Evolutionary conservation across 495 filamentous ascomycete species (phyloP), one percentile per base, ranked within the genome.

Genomic region (Aspergillus incahuasiensis): DNA sequence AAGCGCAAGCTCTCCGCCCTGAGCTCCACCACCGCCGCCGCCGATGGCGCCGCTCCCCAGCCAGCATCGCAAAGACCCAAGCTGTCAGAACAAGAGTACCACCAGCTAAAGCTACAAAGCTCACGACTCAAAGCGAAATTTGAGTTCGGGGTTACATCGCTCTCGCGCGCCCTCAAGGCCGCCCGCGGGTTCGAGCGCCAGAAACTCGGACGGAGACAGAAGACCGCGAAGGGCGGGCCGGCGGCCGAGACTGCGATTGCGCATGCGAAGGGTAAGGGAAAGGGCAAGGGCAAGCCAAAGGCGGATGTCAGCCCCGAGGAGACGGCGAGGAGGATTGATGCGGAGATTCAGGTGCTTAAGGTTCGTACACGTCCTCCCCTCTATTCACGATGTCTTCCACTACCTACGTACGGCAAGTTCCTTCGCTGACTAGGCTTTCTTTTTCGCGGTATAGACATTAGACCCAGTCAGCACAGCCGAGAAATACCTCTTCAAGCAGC

Each of bases 121-220:
- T 59, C 63, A 22, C 70, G 74, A 12, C 58, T 88, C 21, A 73
- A 76, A 18, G 72, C 79, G 44, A 79, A 83, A 39, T 75, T 91
- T 57, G 66, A 77, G 11, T 74, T 82, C 50, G 79, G 79, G 57
- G 79, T 82, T 30, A 81, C 79, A 51, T 67, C 81, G 19, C 76
- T 96, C 8, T 77, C 79, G 43, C 79, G 83, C 19, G 87, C 83
- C 0, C 75, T 96, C 35, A 95, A 94, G 68, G 74, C 82, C 1
- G 88, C 87, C 22, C 91, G 90, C 55, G 90, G 88, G 15, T 92
- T 92, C 68, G 92, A 96, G 73, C 78, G 90, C 59, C 92, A 96
- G 71, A 96, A 95, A 54, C 78, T 91, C 42, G 84, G 87, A 28
- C 85, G 90, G 50, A 74, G 91, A 34, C 74, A 87, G 20, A 91